Conservation (phyloP, 176 grass and related monocot species). For the Oryza glumipatula region DNA sequence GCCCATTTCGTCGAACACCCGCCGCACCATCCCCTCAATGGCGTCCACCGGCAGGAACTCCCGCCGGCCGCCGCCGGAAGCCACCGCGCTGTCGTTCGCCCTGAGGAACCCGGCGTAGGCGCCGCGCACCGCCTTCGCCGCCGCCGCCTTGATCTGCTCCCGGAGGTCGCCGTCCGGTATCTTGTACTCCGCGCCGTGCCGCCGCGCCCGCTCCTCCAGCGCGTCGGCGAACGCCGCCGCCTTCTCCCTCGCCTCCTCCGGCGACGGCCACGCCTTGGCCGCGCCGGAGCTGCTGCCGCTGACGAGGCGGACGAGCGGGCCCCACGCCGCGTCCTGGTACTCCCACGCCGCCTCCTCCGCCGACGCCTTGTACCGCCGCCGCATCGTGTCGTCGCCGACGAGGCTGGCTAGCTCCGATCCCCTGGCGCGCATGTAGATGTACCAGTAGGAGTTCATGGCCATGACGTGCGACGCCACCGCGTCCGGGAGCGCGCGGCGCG, state of each 20-base stretch:
- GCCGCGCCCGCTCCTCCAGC: slow-evolving; percentile 46
- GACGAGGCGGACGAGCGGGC: slow-evolving; percentile 40
- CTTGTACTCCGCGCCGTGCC: slow-evolving; percentile 45
- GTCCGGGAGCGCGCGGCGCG: slow-evolving; percentile 39
- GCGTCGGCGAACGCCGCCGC: slow-evolving; percentile 39
- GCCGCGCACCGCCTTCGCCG: slow-evolving; percentile 49
- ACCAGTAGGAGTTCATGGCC: slow-evolving; percentile 82
- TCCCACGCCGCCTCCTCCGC: slow-evolving; percentile 75
- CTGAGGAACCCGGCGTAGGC: slow-evolving; percentile 63
- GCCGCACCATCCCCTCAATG: slow-evolving; percentile 39
- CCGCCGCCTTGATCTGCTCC: slow-evolving; percentile 56
- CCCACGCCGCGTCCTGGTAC: slow-evolving; percentile 65
- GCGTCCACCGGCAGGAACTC: slow-evolving; percentile 46
- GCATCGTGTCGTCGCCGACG: slow-evolving; percentile 61
- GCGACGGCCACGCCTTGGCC: slow-evolving; percentile 14
- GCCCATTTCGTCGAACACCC: slow-evolving; percentile 54
- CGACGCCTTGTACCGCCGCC: slow-evolving; percentile 48
- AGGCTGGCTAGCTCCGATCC: slow-evolving; percentile 61
- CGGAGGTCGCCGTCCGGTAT: slow-evolving; percentile 59
- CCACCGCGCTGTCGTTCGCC: slow-evolving; percentile 40
- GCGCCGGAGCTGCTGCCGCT: slow-evolving; percentile 23
- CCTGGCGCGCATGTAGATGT: slow-evolving; percentile 67
- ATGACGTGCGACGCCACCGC: slow-evolving; percentile 46
- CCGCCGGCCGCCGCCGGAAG: neutral
- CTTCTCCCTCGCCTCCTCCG: slow-evolving; percentile 33